Evolutionary conservation across 2,329 filamentous ascomycete genomes (phyloP).

Genomic region (Venturiaceae sp.): DNA sequence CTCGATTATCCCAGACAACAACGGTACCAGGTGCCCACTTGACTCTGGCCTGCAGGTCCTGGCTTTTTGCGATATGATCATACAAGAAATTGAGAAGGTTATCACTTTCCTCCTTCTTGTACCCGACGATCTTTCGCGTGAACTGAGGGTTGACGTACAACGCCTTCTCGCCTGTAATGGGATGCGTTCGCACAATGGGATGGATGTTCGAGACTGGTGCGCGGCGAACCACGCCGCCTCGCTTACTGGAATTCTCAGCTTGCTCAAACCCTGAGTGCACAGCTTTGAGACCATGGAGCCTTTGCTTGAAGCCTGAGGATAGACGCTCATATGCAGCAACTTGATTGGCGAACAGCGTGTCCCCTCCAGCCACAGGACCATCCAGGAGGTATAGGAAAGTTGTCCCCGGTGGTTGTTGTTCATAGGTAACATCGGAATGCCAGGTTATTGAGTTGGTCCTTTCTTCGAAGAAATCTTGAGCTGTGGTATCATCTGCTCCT

Average conservation of each 20-base stretch:
- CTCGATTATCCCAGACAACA: conserved; percentile 70
- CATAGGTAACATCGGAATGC: conserved; percentile 85
- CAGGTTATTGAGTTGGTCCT: conserved; percentile 76
- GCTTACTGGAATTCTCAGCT: conserved; percentile 55
- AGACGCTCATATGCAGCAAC: conserved; percentile 74
- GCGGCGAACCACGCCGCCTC: conserved; percentile 62
- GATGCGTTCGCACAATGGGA: conserved; percentile 72
- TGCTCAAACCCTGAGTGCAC: conserved; percentile 78
- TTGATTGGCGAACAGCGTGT: conserved; percentile 74
- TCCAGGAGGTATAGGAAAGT: conserved; percentile 88
- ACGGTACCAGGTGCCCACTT: conserved; percentile 75
- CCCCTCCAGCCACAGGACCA: conserved; percentile 67
- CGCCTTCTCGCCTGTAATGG: conserved; percentile 73
- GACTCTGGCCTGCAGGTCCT: conserved; percentile 64
- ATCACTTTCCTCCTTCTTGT: conserved; percentile 82
- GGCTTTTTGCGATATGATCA: conserved; percentile 61
- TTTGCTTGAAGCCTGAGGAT: conserved; percentile 67
- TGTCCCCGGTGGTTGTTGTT: conserved; percentile 78
- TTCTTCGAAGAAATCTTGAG: conserved; percentile 53
- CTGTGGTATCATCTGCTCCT: conserved; percentile 52
- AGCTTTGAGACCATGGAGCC: conserved; percentile 70
- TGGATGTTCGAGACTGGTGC: conserved; percentile 68
- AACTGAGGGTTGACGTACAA: conserved; percentile 79
- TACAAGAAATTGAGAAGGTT: conserved; percentile 67
- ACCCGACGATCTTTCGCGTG: conserved; percentile 69